A percentile compares a stretch with the other conserved stretches of the same genome.
Conservation (phyloP, 2,329 filamentous ascomycete genomes). For the Venturia oleaginea region DNA sequence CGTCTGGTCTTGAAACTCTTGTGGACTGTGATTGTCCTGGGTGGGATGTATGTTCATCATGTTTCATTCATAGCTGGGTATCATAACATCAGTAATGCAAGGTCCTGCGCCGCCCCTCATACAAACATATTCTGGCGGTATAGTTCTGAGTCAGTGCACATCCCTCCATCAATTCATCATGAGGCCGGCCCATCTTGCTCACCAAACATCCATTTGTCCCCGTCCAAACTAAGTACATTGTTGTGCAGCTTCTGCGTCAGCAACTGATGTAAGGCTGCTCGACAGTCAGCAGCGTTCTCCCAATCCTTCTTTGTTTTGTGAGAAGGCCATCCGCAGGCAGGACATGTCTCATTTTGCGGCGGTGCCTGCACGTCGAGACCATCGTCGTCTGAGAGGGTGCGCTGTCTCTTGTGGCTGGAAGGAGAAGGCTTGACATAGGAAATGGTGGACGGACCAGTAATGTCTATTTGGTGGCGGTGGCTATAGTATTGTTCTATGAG, state of each 20-base stretch:
- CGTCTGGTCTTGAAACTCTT: too few species aligned
- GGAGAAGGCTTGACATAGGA: neutral
- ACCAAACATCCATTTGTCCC: slow-evolving; percentile 91
- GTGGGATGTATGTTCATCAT: too few species aligned
- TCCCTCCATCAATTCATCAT: neutral
- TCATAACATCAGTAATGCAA: neutral
- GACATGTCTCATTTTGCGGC: neutral
- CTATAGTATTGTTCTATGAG: slow-evolving; percentile 26
- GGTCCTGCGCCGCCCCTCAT: neutral
- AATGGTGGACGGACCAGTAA: slow-evolving; percentile 15
- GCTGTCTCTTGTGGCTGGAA: neutral
- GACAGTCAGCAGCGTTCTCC: slow-evolving; percentile 4
- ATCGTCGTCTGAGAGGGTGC: neutral
- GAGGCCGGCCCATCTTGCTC: slow-evolving; percentile 36
- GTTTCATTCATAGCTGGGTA: neutral
- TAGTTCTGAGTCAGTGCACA: too few species aligned
- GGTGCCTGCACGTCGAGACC: neutral
- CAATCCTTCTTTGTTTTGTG: slow-evolving; percentile 6
- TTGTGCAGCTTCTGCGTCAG: slow-evolving; percentile 7
- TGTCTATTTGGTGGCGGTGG: slow-evolving; percentile 24
- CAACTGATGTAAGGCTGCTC: neutral
- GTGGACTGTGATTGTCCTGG: too few species aligned
- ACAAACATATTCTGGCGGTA: neutral
- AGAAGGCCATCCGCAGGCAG: neutral
- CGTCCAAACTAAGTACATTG: slow-evolving; percentile 42